A percentile compares a stretch with the other conserved stretches of the same genome.
Evolutionary conservation across 2,329 filamentous ascomycete species (phyloP).

Genomic region (Hysterium pulicare): DNA sequence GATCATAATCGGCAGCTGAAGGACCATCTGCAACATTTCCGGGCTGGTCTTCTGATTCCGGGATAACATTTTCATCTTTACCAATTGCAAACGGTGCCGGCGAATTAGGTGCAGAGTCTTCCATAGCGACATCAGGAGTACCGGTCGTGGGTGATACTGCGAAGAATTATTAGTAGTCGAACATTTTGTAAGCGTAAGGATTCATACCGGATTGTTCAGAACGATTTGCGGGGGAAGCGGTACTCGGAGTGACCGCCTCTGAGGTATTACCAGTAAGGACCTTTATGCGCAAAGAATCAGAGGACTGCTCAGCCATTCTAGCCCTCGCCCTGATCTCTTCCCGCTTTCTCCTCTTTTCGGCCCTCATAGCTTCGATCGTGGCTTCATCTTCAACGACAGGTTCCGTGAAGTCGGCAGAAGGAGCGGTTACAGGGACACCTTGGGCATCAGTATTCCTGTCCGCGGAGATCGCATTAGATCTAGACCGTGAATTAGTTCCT

Average conservation of each 20-base stretch:
- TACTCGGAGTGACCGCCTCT: slow-evolving; percentile 53
- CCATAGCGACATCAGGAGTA: slow-evolving; percentile 37
- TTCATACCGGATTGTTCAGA: slow-evolving; percentile 40
- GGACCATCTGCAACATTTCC: slow-evolving; percentile 62
- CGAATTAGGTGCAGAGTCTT: slow-evolving; percentile 37
- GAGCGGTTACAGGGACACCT: background rate
- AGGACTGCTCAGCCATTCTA: slow-evolving; percentile 34
- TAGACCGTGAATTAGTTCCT: background rate
- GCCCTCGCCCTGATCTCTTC: slow-evolving; percentile 25
- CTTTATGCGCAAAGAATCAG: slow-evolving; percentile 71
- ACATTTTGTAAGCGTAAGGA: slow-evolving; percentile 22
- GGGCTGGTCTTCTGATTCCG: slow-evolving; percentile 24
- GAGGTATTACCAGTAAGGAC: slow-evolving; percentile 63
- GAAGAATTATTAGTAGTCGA: background rate
- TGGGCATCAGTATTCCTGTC: background rate
- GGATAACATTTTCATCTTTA: slow-evolving; percentile 40
- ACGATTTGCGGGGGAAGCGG: slow-evolving; percentile 37
- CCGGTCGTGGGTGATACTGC: slow-evolving; percentile 25
- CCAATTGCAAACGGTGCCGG: slow-evolving; percentile 39
- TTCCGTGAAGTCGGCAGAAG: slow-evolving; percentile 13
- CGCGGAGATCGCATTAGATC: background rate
- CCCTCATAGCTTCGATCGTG: slow-evolving; percentile 28
- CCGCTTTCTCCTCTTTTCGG: slow-evolving; percentile 32
- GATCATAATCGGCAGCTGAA: slow-evolving; percentile 92
- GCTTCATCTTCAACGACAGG: slow-evolving; percentile 20